phyloP scores from a whole-genome alignment of 306 rosid species.

The Gynostemma pentaphyllum region DNA sequence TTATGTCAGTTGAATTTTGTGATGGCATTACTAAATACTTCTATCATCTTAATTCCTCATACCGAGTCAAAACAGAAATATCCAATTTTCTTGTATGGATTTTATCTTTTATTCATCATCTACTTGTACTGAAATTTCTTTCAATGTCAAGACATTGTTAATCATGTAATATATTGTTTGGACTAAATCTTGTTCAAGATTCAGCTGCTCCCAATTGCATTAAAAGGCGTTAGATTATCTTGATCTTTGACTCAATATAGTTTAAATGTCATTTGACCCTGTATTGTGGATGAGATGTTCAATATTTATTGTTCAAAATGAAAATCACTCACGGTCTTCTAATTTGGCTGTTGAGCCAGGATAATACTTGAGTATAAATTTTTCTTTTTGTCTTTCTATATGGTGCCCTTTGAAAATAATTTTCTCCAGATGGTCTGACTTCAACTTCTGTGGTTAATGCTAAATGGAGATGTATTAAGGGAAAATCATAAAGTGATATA shows the following conservation, averaged over 20 bases:
- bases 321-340: too few species aligned
- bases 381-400: too few species aligned
- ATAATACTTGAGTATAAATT: too few species aligned
- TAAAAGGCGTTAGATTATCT: neutral
- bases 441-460: too few species aligned
- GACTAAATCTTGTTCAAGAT: constrained; percentile 1
- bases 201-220: neutral
- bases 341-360: too few species aligned
- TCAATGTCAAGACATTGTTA: neutral
- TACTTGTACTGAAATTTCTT: neutral
- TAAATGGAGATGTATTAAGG: neutral
- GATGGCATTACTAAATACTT: neutral
- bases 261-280: neutral
- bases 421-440: too few species aligned
- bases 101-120: too few species aligned
- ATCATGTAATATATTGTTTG: neutral
- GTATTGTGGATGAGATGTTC: too few species aligned
- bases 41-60: neutral
- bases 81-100: neutral
- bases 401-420: too few species aligned
- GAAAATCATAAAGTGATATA: neutral
- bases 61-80: neutral
- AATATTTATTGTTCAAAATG: too few species aligned
- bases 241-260: neutral
- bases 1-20: neutral